Base-by-base conservation (phyloP, 768 basidiomycete species). In the Lentinus tigrinus region DNA sequence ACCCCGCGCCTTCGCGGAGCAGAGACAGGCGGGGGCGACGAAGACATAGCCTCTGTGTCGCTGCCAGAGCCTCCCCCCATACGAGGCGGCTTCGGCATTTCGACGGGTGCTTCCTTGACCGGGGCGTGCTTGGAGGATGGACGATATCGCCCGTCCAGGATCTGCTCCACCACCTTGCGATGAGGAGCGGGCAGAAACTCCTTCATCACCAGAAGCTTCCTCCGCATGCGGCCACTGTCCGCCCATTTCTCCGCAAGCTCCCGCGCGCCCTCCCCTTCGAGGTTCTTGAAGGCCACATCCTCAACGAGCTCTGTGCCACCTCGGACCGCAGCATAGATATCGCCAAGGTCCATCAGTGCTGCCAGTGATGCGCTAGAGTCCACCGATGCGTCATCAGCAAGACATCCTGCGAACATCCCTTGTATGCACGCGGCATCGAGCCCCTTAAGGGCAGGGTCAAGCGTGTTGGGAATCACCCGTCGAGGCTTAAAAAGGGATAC, bases 401-500 rank as follows among this genome's bases (percentile, higher is more conserved):
- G 73, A 60, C 80, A 86, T 27, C 75, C 75, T 0, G 75, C 75
- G 65, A 97, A 94, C 74, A 91, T 84, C 6, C 75, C 69, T 21
- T 86, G 78, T 63, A 95, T 85, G 54, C 80, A 83, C 2, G 80
- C 78, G 84, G 89, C 94, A 64, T 97, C 95, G 9, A 89, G 65
- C 54, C 72, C 85, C 63, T 67, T 69, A 54, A 75, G 81, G 39
- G 60, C 73, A 54, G 67, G 84, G 67, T 74, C 81, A 63, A 79
- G 84, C 0, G 91, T 90, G 65, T 95, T 96, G 0, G 95, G 96
- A 2, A 93, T 81, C 1, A 98, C 72, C 3, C 82, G 78, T 39
- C 74, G 78, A 0, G 96, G 96, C 19, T 81, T 81, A 73, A 99
- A 97, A 17, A 96, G 79, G 0, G 80, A 74, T 24, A 97, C 92